Evolutionary conservation across 148 eudicot species (phyloP).

Genomic region (Talinum fruticosum): DNA sequence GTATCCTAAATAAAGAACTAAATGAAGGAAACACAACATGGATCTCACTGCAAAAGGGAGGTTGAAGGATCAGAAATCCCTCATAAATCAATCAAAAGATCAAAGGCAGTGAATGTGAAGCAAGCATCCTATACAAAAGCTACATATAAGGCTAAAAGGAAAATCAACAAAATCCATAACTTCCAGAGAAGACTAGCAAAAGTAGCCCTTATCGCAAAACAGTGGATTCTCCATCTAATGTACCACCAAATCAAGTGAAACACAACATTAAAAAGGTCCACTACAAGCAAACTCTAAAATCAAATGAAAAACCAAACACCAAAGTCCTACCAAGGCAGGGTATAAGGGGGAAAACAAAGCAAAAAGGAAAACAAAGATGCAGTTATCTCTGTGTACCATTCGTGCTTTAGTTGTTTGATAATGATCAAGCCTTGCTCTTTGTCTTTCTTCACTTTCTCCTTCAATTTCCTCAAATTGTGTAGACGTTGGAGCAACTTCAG

Average conservation of each 20-base stretch:
- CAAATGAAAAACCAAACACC: too few species aligned
- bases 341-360: too few species aligned
- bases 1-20: neutral
- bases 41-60: neutral
- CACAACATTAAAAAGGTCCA: neutral
- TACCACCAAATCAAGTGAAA: neutral
- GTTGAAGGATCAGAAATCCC: neutral
- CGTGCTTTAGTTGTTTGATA: constrained; percentile 51
- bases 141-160: neutral
- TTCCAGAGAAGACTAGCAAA: neutral
- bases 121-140: neutral
- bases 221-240: neutral
- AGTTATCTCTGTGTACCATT: constrained; percentile 38
- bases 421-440: constrained; percentile 54
- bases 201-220: neutral
- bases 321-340: too few species aligned
- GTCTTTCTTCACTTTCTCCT: constrained; percentile 79
- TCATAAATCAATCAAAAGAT: neutral
- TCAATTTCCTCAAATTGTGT: constrained; percentile 64
- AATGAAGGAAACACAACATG: neutral
- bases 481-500: constrained; percentile 44
- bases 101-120: neutral
- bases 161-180: neutral
- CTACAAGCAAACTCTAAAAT: neutral
- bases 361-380: too few species aligned